These are phyloP conservation scores for Heritiera fomes DNA, from an alignment of 345 rosid genomes.

Conservation along the genomic window DNA sequence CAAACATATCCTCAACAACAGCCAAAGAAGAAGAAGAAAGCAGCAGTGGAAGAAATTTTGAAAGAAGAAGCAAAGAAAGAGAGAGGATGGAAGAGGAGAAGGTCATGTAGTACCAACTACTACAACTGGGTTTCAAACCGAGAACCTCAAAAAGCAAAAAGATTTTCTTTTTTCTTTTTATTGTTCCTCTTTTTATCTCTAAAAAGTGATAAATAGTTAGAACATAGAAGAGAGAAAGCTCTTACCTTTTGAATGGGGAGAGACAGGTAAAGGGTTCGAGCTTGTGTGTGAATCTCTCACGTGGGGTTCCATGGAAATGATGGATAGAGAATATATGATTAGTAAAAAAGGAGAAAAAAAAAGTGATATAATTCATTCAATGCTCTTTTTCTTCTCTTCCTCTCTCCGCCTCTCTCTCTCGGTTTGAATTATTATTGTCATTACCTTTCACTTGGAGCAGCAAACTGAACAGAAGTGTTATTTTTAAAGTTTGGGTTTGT, in stretches of 20 bases:
- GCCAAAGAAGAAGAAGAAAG: conserved; percentile 24
- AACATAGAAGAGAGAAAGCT: conserved; percentile 28
- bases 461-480: conserved; percentile 11
- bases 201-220: conserved; percentile 13
- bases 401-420: not conserved
- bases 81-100: conserved; percentile 9
- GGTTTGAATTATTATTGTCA: conserved; percentile 26
- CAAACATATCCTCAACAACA: conserved; percentile 50
- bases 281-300: conserved; percentile 39
- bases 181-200: not conserved
- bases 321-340: conserved; percentile 49
- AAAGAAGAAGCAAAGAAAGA: conserved; percentile 26
- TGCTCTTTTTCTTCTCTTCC: conserved; percentile 1
- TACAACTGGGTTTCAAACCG: conserved; percentile 40
- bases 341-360: conserved; percentile 29
- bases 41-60: conserved; percentile 11
- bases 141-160: conserved; percentile 22
- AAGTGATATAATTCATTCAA: conserved; percentile 34
- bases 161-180: not conserved
- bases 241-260: conserved; percentile 22
- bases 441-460: conserved; percentile 21
- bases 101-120: conserved; percentile 37
- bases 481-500: conserved; percentile 12
- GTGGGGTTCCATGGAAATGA: conserved; percentile 51
- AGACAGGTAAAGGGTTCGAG: not conserved